Base-by-base conservation (phyloP, 352 stramenopile species). In the Globisporangium apiculatum region DNA sequence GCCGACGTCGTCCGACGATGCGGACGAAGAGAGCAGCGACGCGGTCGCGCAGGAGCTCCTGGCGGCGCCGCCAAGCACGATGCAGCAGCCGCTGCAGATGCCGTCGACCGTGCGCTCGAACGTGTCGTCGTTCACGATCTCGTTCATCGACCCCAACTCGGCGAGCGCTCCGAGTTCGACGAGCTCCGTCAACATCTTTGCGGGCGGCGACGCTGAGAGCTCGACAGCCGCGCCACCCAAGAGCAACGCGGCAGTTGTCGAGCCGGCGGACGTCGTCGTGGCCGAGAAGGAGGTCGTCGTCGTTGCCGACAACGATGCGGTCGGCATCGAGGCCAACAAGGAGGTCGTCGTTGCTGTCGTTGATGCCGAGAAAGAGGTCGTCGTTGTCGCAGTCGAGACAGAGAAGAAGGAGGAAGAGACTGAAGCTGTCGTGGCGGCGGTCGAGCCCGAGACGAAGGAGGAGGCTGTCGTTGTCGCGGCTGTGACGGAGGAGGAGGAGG, bases 121-220 rank as follows among this genome's bases (percentile, higher is more conserved):
- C 65, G 75, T 77, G 51, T 80, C 72, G 53, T 78, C 69, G 46
- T 80, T 80, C 42, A 80, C 64, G 41, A 80, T 80, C 41, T 80
- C 72, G 55, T 80, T 80, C 57, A 80, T 80, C 57, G 72, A 80
- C 54, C 69, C 72, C 31, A 76, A 58, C 41, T 58, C 41, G n/a
- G 31, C 53, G 15, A 58, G 43, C 53, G 43, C 40, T 38, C 43
- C 41, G 6, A 51, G 50, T 41, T 58, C 41, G 43, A 51, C 53
- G 37, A 58, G 53, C 24, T 55, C 50, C 6, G 50, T 55, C 50
- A 55, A 55, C 50, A 55, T 55, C 50, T 55, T 55, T 45, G 50
- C 50, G 5, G 40, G 40, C 12, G 50, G 48, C 48, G 48, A 52
- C 17, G 17, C 9, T 43, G 53, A 58, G 53, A 38, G 14, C 18